phyloP scores from a whole-genome alignment of 2,329 filamentous ascomycete genomes.

The Chrysoporthe cubensis region DNA sequence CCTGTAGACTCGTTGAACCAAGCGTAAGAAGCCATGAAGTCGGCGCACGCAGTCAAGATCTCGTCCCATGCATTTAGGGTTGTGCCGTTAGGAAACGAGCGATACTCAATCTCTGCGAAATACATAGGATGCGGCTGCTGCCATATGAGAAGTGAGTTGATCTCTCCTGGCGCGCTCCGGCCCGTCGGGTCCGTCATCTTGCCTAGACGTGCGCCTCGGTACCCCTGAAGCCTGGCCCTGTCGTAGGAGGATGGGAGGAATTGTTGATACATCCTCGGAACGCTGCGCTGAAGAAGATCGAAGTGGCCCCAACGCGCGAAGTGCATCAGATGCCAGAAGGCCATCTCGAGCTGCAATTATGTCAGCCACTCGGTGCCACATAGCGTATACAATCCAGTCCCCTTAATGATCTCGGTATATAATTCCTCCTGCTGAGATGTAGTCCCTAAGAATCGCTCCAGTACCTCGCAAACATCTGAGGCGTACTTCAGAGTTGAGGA shows the following conservation, averaged over 20 bases:
- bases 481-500: neutral
- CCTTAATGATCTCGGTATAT: neutral
- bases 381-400: neutral
- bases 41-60: constrained; percentile 54
- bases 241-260: constrained; percentile 46
- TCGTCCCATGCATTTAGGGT: constrained; percentile 58
- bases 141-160: constrained; percentile 65
- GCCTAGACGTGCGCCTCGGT: constrained; percentile 49
- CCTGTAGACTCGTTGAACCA: constrained; percentile 56
- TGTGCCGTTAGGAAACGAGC: constrained; percentile 45
- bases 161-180: constrained; percentile 60
- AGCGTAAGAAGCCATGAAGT: constrained; percentile 64
- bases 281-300: constrained; percentile 48
- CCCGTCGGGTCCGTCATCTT: constrained; percentile 63
- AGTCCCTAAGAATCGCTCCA: neutral
- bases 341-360: constrained; percentile 51
- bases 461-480: neutral
- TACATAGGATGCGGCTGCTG: constrained; percentile 66
- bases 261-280: constrained; percentile 50
- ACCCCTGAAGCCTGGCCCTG: constrained; percentile 46
- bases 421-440: neutral
- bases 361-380: neutral
- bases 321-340: constrained; percentile 56
- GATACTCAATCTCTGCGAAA: constrained; percentile 61
- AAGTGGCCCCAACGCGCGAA: constrained; percentile 56